Evolutionary conservation across 306 rosid genomes (phyloP).

Genomic region (Casuarina equisetifolia): DNA sequence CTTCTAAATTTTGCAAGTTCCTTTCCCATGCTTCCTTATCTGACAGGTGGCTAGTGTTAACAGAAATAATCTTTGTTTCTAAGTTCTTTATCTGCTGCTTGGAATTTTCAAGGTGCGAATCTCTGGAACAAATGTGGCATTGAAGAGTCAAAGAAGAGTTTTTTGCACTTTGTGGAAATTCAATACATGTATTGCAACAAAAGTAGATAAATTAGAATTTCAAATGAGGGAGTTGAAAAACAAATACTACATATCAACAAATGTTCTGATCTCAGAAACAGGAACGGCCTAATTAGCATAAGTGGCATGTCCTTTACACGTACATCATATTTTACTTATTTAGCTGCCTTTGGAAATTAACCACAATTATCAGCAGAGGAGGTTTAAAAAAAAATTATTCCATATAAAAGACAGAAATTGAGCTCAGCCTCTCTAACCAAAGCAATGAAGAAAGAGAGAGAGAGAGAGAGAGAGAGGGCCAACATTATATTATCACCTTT

Average conservation of each 20-base stretch:
- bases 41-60: conserved; percentile 56
- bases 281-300: not conserved
- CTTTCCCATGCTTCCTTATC: conserved; percentile 92
- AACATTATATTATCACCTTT: conserved; percentile 51
- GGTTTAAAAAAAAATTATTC: not conserved
- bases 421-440: not conserved
- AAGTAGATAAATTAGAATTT: not conserved
- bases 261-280: not conserved
- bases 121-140: conserved; percentile 58
- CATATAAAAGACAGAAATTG: not conserved
- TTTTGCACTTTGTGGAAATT: conserved; percentile 23
- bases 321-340: not conserved
- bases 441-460: not conserved
- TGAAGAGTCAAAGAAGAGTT: conserved; percentile 26
- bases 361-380: not conserved
- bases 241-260: not conserved
- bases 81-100: conserved; percentile 69
- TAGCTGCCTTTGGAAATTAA: not conserved
- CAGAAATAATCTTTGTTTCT: conserved; percentile 70
- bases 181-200: conserved; percentile 7
- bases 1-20: conserved; percentile 84
- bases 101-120: conserved; percentile 51
- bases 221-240: conserved; percentile 1
- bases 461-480: conserved; percentile 7
- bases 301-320: not conserved